These are phyloP conservation scores for Lepidopterella palustris DNA, from an alignment of 495 filamentous ascomycete species.

Conservation along the genomic window DNA sequence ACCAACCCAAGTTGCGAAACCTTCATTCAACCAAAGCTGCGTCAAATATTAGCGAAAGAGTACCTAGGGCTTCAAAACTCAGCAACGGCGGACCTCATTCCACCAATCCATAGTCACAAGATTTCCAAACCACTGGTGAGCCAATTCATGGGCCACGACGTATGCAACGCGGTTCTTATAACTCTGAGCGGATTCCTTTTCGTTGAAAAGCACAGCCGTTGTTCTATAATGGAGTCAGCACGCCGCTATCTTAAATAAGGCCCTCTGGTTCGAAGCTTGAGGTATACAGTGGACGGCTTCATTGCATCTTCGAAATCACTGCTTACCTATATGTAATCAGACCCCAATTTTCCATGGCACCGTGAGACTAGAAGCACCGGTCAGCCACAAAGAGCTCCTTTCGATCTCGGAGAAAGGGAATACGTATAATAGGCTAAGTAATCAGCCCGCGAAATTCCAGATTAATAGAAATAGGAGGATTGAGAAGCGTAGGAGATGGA, in stretches of 20 bases:
- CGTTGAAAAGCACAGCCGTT: constrained; percentile 87
- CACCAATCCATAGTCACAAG: constrained; percentile 87
- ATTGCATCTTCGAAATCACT: not conserved
- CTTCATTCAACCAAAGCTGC: constrained; percentile 83
- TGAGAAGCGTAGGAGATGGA: not conserved
- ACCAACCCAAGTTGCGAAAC: constrained; percentile 96
- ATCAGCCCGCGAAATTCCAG: constrained; percentile 7
- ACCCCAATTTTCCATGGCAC: constrained; percentile 82
- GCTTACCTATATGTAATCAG: constrained; percentile 72
- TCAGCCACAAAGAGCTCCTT: constrained; percentile 29
- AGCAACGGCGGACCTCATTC: constrained; percentile 49
- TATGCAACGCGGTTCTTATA: constrained; percentile 91
- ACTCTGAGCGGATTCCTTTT: constrained; percentile 76
- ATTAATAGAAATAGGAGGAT: not conserved
- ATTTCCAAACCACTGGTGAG: constrained; percentile 99
- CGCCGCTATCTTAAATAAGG: too few species aligned
- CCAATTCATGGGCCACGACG: constrained; percentile 89
- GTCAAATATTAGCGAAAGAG: not conserved
- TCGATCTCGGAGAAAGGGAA: not conserved
- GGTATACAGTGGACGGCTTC: too few species aligned
- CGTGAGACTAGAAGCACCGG: constrained; percentile 49
- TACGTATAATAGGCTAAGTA: constrained; percentile 34
- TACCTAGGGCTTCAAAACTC: not conserved
- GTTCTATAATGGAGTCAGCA: constrained; percentile 45
- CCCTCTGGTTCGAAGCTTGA: too few species aligned